Conservation (phyloP, 2,329 filamentous ascomycete species). For the Calonectria pseudoreteaudii region DNA sequence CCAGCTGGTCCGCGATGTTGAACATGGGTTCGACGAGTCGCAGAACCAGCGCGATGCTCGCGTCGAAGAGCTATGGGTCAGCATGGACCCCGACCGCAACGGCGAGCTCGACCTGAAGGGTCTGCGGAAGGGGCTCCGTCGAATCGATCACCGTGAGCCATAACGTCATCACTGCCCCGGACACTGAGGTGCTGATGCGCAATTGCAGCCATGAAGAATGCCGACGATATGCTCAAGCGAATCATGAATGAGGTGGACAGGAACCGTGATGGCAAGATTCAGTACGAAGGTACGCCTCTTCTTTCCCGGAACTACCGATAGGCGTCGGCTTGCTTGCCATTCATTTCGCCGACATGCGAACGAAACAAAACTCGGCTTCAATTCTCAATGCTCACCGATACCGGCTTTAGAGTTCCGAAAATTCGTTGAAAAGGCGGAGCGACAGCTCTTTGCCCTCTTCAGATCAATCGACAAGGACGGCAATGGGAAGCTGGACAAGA, state of each 20-base stretch:
- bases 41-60: constrained; percentile 83
- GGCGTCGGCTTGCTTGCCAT: constrained; percentile 19
- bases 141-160: constrained; percentile 87
- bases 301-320: constrained; percentile 23
- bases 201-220: constrained; percentile 81
- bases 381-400: constrained; percentile 35
- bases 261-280: constrained; percentile 88
- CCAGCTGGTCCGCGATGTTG: constrained; percentile 63
- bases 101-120: constrained; percentile 87
- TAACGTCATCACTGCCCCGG: constrained; percentile 13
- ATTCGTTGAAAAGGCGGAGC: constrained; percentile 90
- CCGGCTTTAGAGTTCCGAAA: constrained; percentile 79
- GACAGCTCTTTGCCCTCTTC: constrained; percentile 85
- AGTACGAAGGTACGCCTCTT: constrained; percentile 79
- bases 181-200: constrained; percentile 38
- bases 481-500: constrained; percentile 87
- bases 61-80: constrained; percentile 85
- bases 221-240: constrained; percentile 83
- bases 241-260: constrained; percentile 87
- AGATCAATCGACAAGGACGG: constrained; percentile 86
- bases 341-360: constrained; percentile 27
- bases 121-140: constrained; percentile 84
- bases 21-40: constrained; percentile 79
- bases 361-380: constrained; percentile 18
- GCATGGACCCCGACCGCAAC: constrained; percentile 80